Conservation (phyloP, 805 yeast genomes). For the Candida qinlingensis region DNA sequence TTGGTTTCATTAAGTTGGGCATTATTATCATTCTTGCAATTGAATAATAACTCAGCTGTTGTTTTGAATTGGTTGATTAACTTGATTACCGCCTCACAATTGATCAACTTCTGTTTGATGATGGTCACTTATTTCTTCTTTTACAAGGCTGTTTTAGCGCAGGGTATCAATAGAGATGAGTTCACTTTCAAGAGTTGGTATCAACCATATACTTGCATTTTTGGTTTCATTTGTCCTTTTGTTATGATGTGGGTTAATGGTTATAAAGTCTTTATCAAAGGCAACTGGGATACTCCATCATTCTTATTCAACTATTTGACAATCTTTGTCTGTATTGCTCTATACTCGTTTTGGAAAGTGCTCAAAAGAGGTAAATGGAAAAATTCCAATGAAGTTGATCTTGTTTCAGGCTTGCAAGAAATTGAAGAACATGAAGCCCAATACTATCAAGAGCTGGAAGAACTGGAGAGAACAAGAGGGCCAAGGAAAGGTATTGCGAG, state of each 20-base stretch:
- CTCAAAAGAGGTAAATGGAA: slow-evolving; percentile 42
- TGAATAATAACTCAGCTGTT: slow-evolving; percentile 50
- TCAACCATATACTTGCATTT: slow-evolving; percentile 54
- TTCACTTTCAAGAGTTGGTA: slow-evolving; percentile 49
- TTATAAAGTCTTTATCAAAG: slow-evolving; percentile 63
- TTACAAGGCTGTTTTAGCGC: slow-evolving; percentile 51
- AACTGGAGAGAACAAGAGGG: slow-evolving; percentile 17
- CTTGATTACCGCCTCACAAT: slow-evolving; percentile 64
- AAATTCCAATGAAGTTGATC: slow-evolving; percentile 45
- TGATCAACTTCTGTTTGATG: slow-evolving; percentile 55
- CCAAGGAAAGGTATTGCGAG: slow-evolving; percentile 17
- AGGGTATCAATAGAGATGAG: slow-evolving; percentile 39
- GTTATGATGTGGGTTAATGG: slow-evolving; percentile 60
- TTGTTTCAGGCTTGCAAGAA: slow-evolving; percentile 48
- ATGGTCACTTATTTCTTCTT: slow-evolving; percentile 57
- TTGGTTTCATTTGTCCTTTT: slow-evolving; percentile 41
- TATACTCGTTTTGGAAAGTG: slow-evolving; percentile 50
- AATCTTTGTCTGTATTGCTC: slow-evolving; percentile 50
- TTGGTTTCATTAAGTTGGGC: slow-evolving; percentile 51
- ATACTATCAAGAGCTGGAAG: slow-evolving; percentile 15
- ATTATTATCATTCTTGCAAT: slow-evolving; percentile 58
- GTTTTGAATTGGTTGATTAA: slow-evolving; percentile 73
- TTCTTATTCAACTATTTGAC: slow-evolving; percentile 71
- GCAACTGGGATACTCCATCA: slow-evolving; percentile 52
- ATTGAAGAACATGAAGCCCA: slow-evolving; percentile 51